Base-by-base conservation (phyloP, 2,329 filamentous ascomycete species). In the Pseudopyrenochaeta lycopersici region DNA sequence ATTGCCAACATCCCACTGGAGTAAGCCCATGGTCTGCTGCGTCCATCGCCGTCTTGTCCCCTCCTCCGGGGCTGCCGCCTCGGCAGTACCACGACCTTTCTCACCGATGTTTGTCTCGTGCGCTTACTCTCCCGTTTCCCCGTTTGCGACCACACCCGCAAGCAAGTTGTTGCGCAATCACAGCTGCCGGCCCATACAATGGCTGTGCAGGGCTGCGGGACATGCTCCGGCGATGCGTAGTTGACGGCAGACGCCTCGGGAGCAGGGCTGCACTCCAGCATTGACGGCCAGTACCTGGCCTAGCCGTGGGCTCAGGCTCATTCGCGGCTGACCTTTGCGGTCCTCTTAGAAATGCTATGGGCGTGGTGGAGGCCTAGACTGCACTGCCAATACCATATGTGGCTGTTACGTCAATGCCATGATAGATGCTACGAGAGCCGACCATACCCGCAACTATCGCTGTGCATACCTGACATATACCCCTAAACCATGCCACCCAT, bases 141-240 rank as follows among this genome's bases (percentile, higher is more conserved):
- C 60, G 58, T 49, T 31, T 21, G 41, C 29, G 49, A 51, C 38
- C 52, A 46, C 47, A 51, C 54, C 31, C 51, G 51, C 43, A 53
- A 52, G 47, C 50, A 51, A 45, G 29, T 36, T 46, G 47, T 61
- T 60, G 61, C 61, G 56, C 61, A 58, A 60, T 63, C 49, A 49
- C 32, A 49, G 40, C 49, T 49, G 47, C 52, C 35, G 47, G 51
- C 38, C 52, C 54, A 58, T 50, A 27, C 52, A 46, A 43, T 51
- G 45, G 42, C 9, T 54, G 33, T 29, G 17, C 36, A 51, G 44
- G 51, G 47, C 48, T 59, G 50, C 52, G 40, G 49, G 55, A 54
- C 44, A 50, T 49, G 52, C 21, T 31, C 52, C 35, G 36, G 50
- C 51, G 44, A 29, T 41, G 36, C 42, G 50, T 54, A 46, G 52